Base-by-base conservation (phyloP, 2,329 filamentous ascomycete genomes). In the Alternaria longipes region DNA sequence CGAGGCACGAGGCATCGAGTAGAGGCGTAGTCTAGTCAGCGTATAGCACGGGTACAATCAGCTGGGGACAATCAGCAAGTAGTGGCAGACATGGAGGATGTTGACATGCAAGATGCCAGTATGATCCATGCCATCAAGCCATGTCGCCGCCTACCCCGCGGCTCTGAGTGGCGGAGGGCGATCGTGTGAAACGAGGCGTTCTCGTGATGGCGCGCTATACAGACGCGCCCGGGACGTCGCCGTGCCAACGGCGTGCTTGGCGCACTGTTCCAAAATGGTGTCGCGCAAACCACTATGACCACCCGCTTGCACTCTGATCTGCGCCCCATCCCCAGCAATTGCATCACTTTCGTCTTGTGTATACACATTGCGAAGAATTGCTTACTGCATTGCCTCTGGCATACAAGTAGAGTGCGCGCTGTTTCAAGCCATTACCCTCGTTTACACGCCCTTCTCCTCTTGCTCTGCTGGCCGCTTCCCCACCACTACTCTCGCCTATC, bases 31-130 rank as follows among this genome's bases (percentile, higher is more conserved):
- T 50, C 20, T 36, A 36, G 32, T 38, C 46, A 38, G 30, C 32
- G 30, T 50, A 38, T 50, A 50, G 20, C 20, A 50, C 46, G 46
- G 32, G 46, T 50, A 50, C 24, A 50, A n/a, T 16, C 20, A 41
- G 34, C 32, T 40, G 46, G 46, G 30, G 14, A 49, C 14, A 22
- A 22, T 22, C 16, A 22, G 18, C 38, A 12, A 12, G 38, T 20
- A 40, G 45, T 24, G 32, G 46, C 46, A 49, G 32, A 49, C 16
- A n/a, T 36, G 12, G 53, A 18, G 20, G 89, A 26, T 26, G 16
- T 40, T 59, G 41, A 45, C 32, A 45, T 41, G 56, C 47, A 44
- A 11, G 18, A 49, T 54, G 55, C 44, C 59, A 54, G 56, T 45
- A 60, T 40, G 9, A 51, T 51, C 59, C 62, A 61, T 61, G 42